These are phyloP conservation scores for Calocybe indica DNA, from an alignment of 768 basidiomycete genomes.

Conservation along the genomic window DNA sequence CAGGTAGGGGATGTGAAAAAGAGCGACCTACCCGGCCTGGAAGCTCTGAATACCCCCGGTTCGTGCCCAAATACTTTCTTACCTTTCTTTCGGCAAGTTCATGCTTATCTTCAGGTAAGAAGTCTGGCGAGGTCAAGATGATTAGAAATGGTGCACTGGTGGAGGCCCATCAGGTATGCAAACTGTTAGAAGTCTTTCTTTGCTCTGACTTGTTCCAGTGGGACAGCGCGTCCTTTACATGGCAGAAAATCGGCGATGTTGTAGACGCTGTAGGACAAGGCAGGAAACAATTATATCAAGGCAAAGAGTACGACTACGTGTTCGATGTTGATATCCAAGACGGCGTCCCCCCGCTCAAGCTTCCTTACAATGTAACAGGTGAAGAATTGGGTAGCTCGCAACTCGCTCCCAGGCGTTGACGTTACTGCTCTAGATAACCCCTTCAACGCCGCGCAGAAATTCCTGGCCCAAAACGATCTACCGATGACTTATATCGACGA, in stretches of 20 bases:
- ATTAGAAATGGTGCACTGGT: conserved; percentile 73
- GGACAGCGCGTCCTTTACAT: conserved; percentile 60
- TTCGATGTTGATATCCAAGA: conserved; percentile 97
- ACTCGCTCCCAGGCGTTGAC: background rate
- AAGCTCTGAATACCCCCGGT: conserved; percentile 75
- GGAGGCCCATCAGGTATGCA: conserved; percentile 82
- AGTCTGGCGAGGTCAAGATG: conserved; percentile 92
- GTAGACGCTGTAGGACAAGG: conserved; percentile 89
- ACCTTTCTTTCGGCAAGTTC: background rate
- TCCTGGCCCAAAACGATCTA: conserved; percentile 79
- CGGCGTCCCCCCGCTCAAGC: conserved; percentile 85
- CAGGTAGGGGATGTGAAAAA: conserved; percentile 93
- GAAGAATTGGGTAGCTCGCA: conserved; percentile 12
- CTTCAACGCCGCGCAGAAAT: conserved; percentile 82
- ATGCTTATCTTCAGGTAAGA: conserved; percentile 55
- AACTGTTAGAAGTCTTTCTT: background rate
- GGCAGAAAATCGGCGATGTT: conserved; percentile 95
- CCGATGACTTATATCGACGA: conserved; percentile 81
- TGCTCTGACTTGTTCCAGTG: conserved; percentile 47
- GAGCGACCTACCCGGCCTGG: conserved; percentile 80
- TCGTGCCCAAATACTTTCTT: conserved; percentile 10
- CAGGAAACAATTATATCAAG: conserved; percentile 88
- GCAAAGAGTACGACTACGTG: conserved; percentile 98
- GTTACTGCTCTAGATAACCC: conserved; percentile 67
- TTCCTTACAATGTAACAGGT: conserved; percentile 91